Conservation (phyloP, 176 grass and related monocot species). For the Pharus latifolius region DNA sequence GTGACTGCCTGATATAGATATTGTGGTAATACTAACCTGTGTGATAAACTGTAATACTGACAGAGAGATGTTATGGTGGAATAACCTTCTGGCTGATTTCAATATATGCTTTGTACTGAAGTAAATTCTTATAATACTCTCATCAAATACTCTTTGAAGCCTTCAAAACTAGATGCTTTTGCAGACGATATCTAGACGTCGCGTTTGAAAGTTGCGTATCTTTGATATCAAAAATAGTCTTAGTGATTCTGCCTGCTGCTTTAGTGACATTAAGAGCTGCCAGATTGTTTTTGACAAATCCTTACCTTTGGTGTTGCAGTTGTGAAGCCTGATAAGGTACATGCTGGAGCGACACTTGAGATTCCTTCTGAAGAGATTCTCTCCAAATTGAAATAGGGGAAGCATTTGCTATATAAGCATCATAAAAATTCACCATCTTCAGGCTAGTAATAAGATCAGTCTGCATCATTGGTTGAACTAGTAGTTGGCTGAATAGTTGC, state of each 20-base stretch:
- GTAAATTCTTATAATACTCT: background rate
- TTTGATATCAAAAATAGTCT: background rate
- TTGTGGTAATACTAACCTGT: background rate
- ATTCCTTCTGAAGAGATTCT: slow-evolving; percentile 64
- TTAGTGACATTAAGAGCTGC: background rate
- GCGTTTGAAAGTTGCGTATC: background rate
- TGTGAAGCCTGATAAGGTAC: slow-evolving; percentile 72
- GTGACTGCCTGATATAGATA: background rate
- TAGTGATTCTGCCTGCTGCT: background rate
- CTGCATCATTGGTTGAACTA: background rate
- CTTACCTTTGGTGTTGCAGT: slow-evolving; percentile 29
- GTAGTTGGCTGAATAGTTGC: background rate
- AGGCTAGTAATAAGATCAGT: slow-evolving; percentile 22
- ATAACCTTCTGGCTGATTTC: background rate
- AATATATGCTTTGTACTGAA: background rate
- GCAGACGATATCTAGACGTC: background rate
- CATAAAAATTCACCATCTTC: background rate
- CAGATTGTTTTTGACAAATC: background rate
- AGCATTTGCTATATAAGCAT: background rate
- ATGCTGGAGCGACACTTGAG: slow-evolving; percentile 75
- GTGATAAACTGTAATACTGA: background rate
- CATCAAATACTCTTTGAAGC: background rate
- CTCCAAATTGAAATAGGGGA: slow-evolving; percentile 35
- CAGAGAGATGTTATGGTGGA: background rate
- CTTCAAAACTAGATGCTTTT: background rate